These are phyloP conservation scores for Hanseniaspora guilliermondii DNA, from an alignment of 805 yeast genomes.

Conservation along the genomic window DNA sequence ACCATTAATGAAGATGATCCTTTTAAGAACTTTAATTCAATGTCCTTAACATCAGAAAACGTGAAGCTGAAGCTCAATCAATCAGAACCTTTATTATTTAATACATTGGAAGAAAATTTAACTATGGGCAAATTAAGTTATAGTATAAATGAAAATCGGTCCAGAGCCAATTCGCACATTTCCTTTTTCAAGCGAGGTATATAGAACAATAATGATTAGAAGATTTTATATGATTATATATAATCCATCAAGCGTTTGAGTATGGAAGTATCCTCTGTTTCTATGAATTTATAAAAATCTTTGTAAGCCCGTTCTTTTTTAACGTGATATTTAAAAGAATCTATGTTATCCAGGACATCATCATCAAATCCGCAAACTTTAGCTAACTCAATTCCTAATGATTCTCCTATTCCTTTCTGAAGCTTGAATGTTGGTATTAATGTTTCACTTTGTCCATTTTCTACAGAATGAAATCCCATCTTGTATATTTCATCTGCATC, in stretches of 20 bases:
- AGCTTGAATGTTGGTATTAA: conserved; percentile 40
- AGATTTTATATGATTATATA: background rate
- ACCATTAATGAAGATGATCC: conserved; percentile 48
- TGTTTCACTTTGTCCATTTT: conserved; percentile 27
- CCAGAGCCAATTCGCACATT: conserved; percentile 29
- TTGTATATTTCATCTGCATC: conserved; percentile 42
- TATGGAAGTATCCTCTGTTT: conserved; percentile 7
- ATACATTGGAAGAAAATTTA: conserved; percentile 30
- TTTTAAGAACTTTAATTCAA: conserved; percentile 71
- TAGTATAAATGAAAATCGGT: conserved; percentile 30
- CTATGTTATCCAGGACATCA: conserved; percentile 29
- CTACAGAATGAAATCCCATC: conserved; percentile 49
- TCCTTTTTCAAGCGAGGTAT: conserved; percentile 23
- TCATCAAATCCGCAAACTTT: conserved; percentile 52
- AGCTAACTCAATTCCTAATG: conserved; percentile 82
- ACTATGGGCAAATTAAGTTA: conserved; percentile 34
- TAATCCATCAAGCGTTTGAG: background rate
- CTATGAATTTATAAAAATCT: background rate
- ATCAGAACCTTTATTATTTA: conserved; percentile 27
- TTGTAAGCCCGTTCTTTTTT: background rate
- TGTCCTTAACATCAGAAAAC: conserved; percentile 69
- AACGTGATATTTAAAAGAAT: background rate
- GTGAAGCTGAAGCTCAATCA: conserved; percentile 32
- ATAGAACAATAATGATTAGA: background rate
- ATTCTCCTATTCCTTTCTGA: conserved; percentile 39